Percentiles rank a stretch among this genome's conserved stretches.
phyloP scores from a whole-genome alignment of 306 rosid species.

The Aeschynomene evenia region DNA sequence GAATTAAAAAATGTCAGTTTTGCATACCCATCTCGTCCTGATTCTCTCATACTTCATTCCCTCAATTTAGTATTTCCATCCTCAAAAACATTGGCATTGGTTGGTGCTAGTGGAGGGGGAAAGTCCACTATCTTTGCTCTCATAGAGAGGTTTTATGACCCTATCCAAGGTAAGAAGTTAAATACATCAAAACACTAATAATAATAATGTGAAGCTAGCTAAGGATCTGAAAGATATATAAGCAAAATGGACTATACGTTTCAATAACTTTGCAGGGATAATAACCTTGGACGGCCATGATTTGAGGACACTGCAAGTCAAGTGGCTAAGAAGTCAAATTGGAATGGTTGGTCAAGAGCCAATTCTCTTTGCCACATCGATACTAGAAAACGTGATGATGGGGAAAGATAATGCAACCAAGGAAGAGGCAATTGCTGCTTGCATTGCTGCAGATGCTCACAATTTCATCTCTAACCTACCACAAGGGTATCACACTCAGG shows the following conservation, averaged over 20 bases:
- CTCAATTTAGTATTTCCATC: conserved; percentile 66
- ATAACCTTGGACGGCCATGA: conserved; percentile 81
- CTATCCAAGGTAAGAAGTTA: conserved; percentile 61
- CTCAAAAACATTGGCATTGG: conserved; percentile 71
- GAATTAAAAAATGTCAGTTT: conserved; percentile 70
- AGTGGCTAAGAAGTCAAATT: conserved; percentile 83
- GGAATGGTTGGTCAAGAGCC: conserved; percentile 97
- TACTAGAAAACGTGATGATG: conserved; percentile 85
- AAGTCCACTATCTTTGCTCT: conserved; percentile 88
- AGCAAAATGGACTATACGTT: background rate
- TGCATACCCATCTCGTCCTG: conserved; percentile 78
- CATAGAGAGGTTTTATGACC: conserved; percentile 85
- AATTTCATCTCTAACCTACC: conserved; percentile 74
- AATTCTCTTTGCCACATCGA: conserved; percentile 73
- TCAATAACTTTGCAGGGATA: conserved; percentile 49
- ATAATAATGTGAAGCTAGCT: background rate
- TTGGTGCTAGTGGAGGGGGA: conserved; percentile 95
- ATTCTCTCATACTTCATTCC: conserved; percentile 54
- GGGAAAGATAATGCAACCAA: conserved; percentile 77
- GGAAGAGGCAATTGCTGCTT: conserved; percentile 80
- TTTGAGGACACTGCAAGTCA: conserved; percentile 69
- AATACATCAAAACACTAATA: background rate
- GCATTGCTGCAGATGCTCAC: conserved; percentile 80
- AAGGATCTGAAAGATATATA: conserved; percentile 1
- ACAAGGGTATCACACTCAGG: conserved; percentile 84